Conservation (phyloP, 306 rosid species). For the Cucurbita argyrosperma region DNA sequence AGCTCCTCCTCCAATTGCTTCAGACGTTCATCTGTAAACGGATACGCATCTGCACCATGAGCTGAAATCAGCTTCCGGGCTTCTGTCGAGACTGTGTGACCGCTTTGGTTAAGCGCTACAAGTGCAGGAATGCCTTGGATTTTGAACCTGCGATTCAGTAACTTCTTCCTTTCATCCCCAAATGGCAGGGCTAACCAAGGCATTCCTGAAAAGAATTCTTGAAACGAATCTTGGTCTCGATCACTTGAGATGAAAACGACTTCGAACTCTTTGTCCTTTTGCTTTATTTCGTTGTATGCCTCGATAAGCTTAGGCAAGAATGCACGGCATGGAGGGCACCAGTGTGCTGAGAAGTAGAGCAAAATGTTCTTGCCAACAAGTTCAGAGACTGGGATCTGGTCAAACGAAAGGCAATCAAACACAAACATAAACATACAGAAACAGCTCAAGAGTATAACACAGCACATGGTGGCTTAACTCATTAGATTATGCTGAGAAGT, state of each 20-base stretch:
- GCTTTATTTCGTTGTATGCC: constrained; percentile 52
- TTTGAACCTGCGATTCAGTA: constrained; percentile 36
- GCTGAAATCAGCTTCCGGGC: constrained; percentile 26
- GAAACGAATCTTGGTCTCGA: constrained; percentile 43
- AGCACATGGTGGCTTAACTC: not conserved
- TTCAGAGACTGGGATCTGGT: constrained; percentile 51
- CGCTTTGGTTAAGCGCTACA: constrained; percentile 48
- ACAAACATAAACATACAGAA: no score
- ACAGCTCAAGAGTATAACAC: not conserved
- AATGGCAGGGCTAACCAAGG: constrained; percentile 82
- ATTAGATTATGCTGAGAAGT: not conserved
- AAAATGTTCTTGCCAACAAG: constrained; percentile 55
- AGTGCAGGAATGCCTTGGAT: constrained; percentile 49
- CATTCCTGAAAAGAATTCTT: constrained; percentile 50
- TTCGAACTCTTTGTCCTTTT: constrained; percentile 39
- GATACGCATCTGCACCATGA: constrained; percentile 57
- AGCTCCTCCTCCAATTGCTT: constrained; percentile 27
- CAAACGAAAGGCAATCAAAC: not conserved
- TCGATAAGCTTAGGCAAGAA: constrained; percentile 57
- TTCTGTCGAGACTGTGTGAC: constrained; percentile 42
- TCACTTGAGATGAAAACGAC: constrained; percentile 68
- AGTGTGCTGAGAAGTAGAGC: constrained; percentile 76
- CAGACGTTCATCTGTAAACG: constrained; percentile 43
- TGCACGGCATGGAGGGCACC: constrained; percentile 74
- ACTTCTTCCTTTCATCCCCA: constrained; percentile 52